Conservation (phyloP, 1,284 basidiomycete genomes). For the Sanguinoderma infundibulare region DNA sequence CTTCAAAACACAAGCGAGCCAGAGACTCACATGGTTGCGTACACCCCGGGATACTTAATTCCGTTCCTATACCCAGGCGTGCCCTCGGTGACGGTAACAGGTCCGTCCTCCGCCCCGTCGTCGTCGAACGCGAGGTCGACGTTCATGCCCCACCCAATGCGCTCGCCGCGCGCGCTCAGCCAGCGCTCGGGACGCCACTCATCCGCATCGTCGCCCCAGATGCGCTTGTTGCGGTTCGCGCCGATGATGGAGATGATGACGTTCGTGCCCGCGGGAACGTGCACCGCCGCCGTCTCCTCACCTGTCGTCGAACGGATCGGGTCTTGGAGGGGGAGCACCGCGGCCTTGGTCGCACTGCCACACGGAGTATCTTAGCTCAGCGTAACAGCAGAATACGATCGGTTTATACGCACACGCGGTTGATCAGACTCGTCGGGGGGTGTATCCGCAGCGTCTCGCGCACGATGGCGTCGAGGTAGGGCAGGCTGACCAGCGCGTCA, state of each 20-base stretch:
- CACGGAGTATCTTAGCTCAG: not conserved
- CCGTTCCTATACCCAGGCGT: conserved; percentile 15
- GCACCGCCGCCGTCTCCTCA: conserved; percentile 31
- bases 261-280: conserved; percentile 24
- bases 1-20: not conserved
- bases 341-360: not conserved
- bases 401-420: conserved; percentile 19
- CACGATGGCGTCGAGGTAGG: conserved; percentile 62
- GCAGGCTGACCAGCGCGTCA: conserved; percentile 29
- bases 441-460: conserved; percentile 44
- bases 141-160: conserved; percentile 17
- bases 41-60: conserved; percentile 39
- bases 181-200: conserved; percentile 48
- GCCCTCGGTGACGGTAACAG: not conserved
- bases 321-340: conserved; percentile 41
- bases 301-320: conserved; percentile 40
- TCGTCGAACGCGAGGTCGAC: conserved; percentile 16
- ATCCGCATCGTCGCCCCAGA: conserved; percentile 48
- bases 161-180: conserved; percentile 33
- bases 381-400: no score
- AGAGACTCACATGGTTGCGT: conserved; percentile 39
- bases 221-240: conserved; percentile 31
- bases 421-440: conserved; percentile 34
- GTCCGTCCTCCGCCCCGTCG: not conserved
- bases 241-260: conserved; percentile 28